Conservation (phyloP, 805 yeast genomes). For the Kuraishia cidri region DNA sequence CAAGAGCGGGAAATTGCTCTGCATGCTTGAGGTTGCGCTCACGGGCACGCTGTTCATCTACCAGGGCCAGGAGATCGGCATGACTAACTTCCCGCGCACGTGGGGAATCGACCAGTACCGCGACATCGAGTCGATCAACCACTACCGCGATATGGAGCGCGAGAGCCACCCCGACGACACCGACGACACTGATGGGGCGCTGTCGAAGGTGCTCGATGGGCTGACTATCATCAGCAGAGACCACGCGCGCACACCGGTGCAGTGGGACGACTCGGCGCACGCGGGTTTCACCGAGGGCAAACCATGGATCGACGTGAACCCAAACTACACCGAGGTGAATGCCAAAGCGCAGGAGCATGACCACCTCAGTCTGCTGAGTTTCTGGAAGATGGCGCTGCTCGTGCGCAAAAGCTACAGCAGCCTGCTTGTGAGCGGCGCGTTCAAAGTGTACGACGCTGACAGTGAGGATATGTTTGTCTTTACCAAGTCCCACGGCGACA, state of each 20-base stretch:
- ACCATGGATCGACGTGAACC: conserved; percentile 49
- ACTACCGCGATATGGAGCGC: conserved; percentile 19
- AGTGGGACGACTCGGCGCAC: conserved; percentile 34
- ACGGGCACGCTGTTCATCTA: conserved; percentile 49
- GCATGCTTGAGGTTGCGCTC: conserved; percentile 32
- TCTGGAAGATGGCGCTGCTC: conserved; percentile 33
- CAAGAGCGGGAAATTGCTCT: conserved; percentile 37
- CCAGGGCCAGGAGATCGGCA: conserved; percentile 57
- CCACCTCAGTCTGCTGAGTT: conserved; percentile 33
- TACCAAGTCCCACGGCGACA: conserved; percentile 24
- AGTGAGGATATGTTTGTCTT: conserved; percentile 31
- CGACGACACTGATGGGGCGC: conserved; percentile 16
- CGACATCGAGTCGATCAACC: conserved; percentile 38
- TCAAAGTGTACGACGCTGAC: conserved; percentile 32
- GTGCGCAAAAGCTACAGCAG: conserved; percentile 36
- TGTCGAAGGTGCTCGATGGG: conserved; percentile 20
- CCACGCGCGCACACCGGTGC: conserved; percentile 48
- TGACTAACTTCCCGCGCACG: conserved; percentile 34
- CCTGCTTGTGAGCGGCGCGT: conserved; percentile 32
- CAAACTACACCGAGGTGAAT: conserved; percentile 38
- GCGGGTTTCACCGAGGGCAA: conserved; percentile 38
- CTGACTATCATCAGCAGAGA: conserved; percentile 36
- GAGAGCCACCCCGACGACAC: conserved; percentile 10
- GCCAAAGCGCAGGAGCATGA: conserved; percentile 35
- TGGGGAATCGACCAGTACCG: conserved; percentile 42